phyloP scores from a whole-genome alignment of 306 rosid species.

The Hippophae rhamnoides region DNA sequence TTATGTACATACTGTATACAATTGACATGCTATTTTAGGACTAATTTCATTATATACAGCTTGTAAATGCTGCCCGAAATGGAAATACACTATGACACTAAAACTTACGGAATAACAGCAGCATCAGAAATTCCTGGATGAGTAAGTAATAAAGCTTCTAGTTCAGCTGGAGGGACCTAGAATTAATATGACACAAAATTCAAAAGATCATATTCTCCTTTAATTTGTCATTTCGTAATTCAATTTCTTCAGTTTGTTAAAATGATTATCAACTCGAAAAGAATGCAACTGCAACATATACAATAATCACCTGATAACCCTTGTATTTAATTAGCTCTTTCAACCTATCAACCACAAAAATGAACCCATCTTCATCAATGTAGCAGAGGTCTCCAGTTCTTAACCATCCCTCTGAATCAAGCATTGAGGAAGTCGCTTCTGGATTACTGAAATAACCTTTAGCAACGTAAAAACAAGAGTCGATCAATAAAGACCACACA shows the following conservation, averaged over 20 bases:
- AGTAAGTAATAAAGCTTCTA: constrained; percentile 16
- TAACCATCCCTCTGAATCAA: constrained; percentile 37
- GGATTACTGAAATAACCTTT: constrained; percentile 40
- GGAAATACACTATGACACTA: no score
- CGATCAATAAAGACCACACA: no score
- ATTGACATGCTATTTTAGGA: neutral
- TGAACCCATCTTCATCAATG: constrained; percentile 37
- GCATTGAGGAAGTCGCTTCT: constrained; percentile 28
- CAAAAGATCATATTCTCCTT: no score
- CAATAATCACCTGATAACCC: constrained; percentile 37
- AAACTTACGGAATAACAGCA: constrained; percentile 19
- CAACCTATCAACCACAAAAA: constrained; percentile 44
- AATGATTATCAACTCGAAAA: no score
- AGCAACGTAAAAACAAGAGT: no score
- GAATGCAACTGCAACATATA: no score
- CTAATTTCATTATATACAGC: neutral
- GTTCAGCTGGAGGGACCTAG: constrained; percentile 21
- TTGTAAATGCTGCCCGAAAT: neutral
- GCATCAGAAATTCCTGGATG: constrained; percentile 18
- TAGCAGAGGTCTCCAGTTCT: constrained; percentile 52
- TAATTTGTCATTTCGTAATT: no score
- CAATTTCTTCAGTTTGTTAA: no score
- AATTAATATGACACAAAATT: neutral
- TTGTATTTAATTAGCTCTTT: constrained; percentile 58
- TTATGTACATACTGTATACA: neutral